Evolutionary conservation across 1,139 yeast species (phyloP).

Genomic region (Pichia inconspicua): DNA sequence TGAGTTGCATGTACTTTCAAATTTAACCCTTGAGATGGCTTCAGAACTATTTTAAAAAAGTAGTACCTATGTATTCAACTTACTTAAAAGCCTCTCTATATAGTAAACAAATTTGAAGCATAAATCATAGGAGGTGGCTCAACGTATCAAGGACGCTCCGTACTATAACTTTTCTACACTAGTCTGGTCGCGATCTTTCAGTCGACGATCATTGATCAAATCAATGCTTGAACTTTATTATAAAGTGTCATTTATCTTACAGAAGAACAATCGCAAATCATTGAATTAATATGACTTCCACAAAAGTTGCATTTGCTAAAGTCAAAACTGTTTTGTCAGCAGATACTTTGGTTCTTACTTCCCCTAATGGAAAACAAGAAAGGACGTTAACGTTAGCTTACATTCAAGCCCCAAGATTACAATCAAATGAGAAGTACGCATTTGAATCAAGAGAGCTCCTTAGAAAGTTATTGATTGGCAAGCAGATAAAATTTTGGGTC

Average conservation of each 20-base stretch:
- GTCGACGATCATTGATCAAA: no score
- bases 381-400: slow-evolving; percentile 56
- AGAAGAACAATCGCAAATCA: neutral
- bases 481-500: slow-evolving; percentile 55
- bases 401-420: slow-evolving; percentile 45
- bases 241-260: neutral
- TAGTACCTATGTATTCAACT: no score
- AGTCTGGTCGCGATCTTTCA: no score
- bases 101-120: no score
- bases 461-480: slow-evolving; percentile 60
- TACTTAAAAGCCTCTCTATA: no score
- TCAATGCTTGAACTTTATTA: no score
- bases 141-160: no score
- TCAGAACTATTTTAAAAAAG: no score
- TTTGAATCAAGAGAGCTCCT: slow-evolving; percentile 56
- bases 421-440: slow-evolving; percentile 34
- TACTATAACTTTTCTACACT: no score
- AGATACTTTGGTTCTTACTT: slow-evolving; percentile 65
- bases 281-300: slow-evolving; percentile 12
- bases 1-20: neutral
- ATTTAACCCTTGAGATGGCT: no score
- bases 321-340: slow-evolving; percentile 70
- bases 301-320: slow-evolving; percentile 39
- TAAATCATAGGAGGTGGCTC: no score
- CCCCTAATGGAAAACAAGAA: slow-evolving; percentile 41